phyloP scores from a whole-genome alignment of 2,329 filamentous ascomycete genomes.

The Paracoccidioides brasiliensis region DNA sequence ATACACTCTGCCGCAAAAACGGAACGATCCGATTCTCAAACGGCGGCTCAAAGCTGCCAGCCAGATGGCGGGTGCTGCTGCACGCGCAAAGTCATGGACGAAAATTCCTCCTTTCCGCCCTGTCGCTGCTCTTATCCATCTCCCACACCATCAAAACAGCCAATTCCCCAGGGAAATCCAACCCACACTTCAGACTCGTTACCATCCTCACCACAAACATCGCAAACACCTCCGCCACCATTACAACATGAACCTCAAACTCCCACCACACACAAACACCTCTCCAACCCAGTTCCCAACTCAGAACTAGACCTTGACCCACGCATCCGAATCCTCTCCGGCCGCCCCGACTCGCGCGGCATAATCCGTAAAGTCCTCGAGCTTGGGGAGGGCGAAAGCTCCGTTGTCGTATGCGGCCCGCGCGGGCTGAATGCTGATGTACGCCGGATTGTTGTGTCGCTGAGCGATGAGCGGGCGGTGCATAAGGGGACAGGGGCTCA shows the following conservation, averaged over 20 bases:
- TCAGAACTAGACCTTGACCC: slow-evolving; percentile 12
- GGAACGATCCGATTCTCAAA: slow-evolving; percentile 3
- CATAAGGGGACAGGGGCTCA: slow-evolving; percentile 56
- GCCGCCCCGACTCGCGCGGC: slow-evolving; percentile 39
- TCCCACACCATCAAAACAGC: slow-evolving; percentile 6
- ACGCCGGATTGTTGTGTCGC: slow-evolving; percentile 39
- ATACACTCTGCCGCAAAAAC: slow-evolving; percentile 10
- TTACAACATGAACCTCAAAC: background rate
- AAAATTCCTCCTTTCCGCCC: slow-evolving; percentile 25
- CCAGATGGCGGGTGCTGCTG: slow-evolving; percentile 37
- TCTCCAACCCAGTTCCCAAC: slow-evolving; percentile 3
- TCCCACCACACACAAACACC: background rate
- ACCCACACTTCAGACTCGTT: slow-evolving; percentile 10
- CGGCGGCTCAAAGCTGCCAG: slow-evolving; percentile 12
- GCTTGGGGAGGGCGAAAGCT: slow-evolving; percentile 47
- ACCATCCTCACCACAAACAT: slow-evolving; percentile 9
- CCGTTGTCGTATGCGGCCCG: slow-evolving; percentile 50
- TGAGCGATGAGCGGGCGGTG: slow-evolving; percentile 53
- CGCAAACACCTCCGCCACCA: slow-evolving; percentile 10
- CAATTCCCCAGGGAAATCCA: background rate
- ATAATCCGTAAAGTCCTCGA: slow-evolving; percentile 46
- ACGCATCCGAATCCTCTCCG: slow-evolving; percentile 30
- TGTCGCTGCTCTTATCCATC: slow-evolving; percentile 27
- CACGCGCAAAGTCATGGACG: slow-evolving; percentile 34
- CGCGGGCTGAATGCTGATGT: slow-evolving; percentile 42